Evolutionary conservation across 306 rosid species (phyloP), one percentile per base, ranked within the genome.

Genomic region (Malus asiatica): DNA sequence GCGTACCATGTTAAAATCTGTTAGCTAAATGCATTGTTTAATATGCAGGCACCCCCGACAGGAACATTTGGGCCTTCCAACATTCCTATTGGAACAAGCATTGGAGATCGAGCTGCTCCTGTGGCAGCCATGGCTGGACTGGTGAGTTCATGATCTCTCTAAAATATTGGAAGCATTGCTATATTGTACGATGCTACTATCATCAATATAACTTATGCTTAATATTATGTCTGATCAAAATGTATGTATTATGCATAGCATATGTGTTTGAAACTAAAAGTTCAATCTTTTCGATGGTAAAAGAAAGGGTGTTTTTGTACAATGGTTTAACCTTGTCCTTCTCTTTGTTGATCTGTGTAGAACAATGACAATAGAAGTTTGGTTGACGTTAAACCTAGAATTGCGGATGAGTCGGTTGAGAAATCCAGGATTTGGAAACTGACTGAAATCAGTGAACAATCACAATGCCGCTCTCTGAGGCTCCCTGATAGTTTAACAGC

Each of bases 341-440:
- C 62, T 75, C 51, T 66, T 15, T 64, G 65, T 76, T 82, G 8
- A 22, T 76, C 66, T 75, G 29, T 85, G 84, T 78, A 96, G 99
- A 96, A 89, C 87, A 95, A 79, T 63, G 99, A 93, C 68, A 66
- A 81, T 80, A 91, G 94, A 84, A 86, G 88, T 87, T 76, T 90
- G 89, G 93, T 77, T 76, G 98, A 96, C 66, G 84, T 93, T 84
- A 96, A 96, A 81, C 98, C 98, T 70, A 87, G 97, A 88, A 89
- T 93, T 79, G 89, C 77, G 18, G 98, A 96, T 78, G 98, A 93
- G 84, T 79, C 90, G 25, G 79, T 75, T 25, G 99, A 90, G 11
- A 96, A 96, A 87, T 90, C 97, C 76, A 93, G 91, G 89, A 87
- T 88, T 62, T 90, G 98, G 97, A 96, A 96, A 86, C 82, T 77